Base-by-base conservation (phyloP, 2,329 filamentous ascomycete genomes). In the Cladosporium phlei region DNA sequence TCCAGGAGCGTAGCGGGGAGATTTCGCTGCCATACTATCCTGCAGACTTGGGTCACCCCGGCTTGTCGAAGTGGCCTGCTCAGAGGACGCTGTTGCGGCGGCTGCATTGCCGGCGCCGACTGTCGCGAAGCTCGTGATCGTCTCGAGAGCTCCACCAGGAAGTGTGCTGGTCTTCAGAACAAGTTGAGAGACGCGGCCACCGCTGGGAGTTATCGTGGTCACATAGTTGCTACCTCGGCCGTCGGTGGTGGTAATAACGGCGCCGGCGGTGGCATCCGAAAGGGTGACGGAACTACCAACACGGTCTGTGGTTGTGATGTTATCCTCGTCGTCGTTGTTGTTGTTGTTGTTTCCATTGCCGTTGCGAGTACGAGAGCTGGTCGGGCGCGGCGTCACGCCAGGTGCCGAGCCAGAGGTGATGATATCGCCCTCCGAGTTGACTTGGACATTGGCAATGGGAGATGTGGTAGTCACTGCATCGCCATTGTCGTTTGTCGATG, bases 131-230 rank as follows among this genome's bases (percentile, higher is more conserved):
- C 66, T 69, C 14, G 72, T 75, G 42, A 72, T 61, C 1, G 69
- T 72, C 27, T 57, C 63, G 3, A 56, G 63, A 25, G 60, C 48
- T 12, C 66, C 66, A 45, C 67, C 58, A 7, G 64, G 51, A 11
- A 66, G 50, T 9, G 54, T 59, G 2, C 62, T 64, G 4, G 66
- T 69, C 29, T 54, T 39, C 14, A 73, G 53, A 22, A 67, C 61
- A 21, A 74, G 51, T 37, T 61, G 60, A 52, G 60, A 67, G 16
- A 74, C 66, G 7, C 52, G 56, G 16, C 65, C 69, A 35, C 65
- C 70, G 37, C 56, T 61, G 3, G 72, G 72, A 1, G 70, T 73
- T 54, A 69, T 73, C 1, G 72, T 75, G 2, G 72, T 70, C 40
- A 71, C 52, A 46, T 74, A 65, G 3, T 69, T 68, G 28, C 56